A percentile compares a stretch with the other conserved stretches of the same genome.
Evolutionary conservation across 495 filamentous ascomycete genomes (phyloP).

Genomic region (Corynascus novoguineensis): DNA sequence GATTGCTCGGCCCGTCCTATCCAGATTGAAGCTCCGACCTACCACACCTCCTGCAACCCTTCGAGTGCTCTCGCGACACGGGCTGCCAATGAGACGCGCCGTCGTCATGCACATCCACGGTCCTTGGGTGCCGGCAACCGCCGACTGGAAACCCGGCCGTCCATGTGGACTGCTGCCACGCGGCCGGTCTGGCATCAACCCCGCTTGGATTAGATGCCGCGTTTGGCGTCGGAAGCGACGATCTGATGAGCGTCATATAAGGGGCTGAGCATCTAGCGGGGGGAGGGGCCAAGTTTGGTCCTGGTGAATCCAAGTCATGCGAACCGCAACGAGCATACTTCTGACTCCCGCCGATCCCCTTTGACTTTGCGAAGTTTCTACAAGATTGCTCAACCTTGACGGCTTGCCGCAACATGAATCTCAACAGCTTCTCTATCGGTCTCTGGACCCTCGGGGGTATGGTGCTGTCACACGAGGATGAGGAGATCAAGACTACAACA

Average conservation of each 20-base stretch:
- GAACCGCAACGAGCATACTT: not conserved
- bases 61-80: not conserved
- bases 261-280: not conserved
- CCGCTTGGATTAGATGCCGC: not conserved
- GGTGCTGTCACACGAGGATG: not conserved
- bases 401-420: not conserved
- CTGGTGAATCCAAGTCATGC: not conserved
- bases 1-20: not conserved
- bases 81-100: slow-evolving; percentile 8
- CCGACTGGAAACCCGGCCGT: not conserved
- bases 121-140: slow-evolving; percentile 1
- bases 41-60: slow-evolving; percentile 4
- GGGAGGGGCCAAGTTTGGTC: not conserved
- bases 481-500: too few species aligned
- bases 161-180: not conserved
- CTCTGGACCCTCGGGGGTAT: not conserved
- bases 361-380: too few species aligned
- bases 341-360: not conserved
- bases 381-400: not conserved
- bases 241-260: not conserved
- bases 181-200: slow-evolving; percentile 13
- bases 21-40: not conserved
- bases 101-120: not conserved
- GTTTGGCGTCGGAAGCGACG: too few species aligned
- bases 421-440: not conserved